Evolutionary conservation across 2,329 filamentous ascomycete genomes (phyloP).

Genomic region (Fusarium scirpi): DNA sequence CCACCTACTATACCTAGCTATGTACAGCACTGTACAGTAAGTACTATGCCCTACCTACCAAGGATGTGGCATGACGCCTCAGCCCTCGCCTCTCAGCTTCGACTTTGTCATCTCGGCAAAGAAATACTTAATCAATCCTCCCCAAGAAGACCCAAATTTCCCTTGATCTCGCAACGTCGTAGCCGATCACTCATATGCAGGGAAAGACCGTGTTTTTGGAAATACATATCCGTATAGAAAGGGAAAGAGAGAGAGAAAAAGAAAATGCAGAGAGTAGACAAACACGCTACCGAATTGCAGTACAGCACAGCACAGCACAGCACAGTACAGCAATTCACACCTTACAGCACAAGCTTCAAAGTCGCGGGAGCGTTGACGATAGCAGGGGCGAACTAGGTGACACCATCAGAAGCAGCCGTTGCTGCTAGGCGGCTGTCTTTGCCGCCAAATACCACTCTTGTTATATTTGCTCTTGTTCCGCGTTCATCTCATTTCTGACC

Average conservation of each 20-base stretch:
- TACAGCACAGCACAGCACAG: slow-evolving; percentile 17
- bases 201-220: slow-evolving; percentile 28
- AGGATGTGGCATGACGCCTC: slow-evolving; percentile 21
- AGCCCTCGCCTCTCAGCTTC: slow-evolving; percentile 28
- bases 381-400: slow-evolving; percentile 28
- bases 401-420: slow-evolving; percentile 30
- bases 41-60: neutral
- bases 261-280: slow-evolving; percentile 1
- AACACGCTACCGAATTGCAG: slow-evolving; percentile 20
- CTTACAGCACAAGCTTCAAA: slow-evolving; percentile 21
- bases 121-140: slow-evolving; percentile 14
- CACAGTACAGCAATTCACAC: neutral
- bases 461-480: slow-evolving; percentile 26
- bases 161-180: slow-evolving; percentile 38
- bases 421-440: slow-evolving; percentile 14
- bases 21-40: slow-evolving; percentile 10
- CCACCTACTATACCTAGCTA: neutral
- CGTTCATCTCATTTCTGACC: slow-evolving; percentile 23
- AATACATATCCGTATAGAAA: slow-evolving; percentile 5
- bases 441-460: slow-evolving; percentile 18
- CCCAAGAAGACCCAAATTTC: slow-evolving; percentile 33
- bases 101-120: slow-evolving; percentile 36
- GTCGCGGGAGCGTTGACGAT: slow-evolving; percentile 35
- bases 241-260: neutral
- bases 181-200: slow-evolving; percentile 39